Conservation (phyloP, 495 filamentous ascomycete genomes). For the Aspergillus hancockii region DNA sequence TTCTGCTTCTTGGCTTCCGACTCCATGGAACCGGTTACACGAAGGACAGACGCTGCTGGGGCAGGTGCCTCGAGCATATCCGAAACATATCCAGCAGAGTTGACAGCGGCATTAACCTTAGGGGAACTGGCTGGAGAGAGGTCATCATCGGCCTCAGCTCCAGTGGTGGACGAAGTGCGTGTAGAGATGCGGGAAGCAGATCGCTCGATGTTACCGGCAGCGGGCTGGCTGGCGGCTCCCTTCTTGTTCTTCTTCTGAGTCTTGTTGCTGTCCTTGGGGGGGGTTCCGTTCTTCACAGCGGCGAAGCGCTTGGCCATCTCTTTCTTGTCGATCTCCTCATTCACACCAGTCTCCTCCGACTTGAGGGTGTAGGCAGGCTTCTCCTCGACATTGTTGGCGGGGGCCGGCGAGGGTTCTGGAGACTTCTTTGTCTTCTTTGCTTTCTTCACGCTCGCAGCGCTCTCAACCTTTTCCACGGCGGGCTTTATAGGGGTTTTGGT, state of each 20-base stretch:
- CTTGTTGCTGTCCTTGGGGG: constrained; percentile 41
- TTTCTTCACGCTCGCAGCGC: constrained; percentile 38
- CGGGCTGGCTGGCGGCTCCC: constrained; percentile 26
- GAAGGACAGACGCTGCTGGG: constrained; percentile 71
- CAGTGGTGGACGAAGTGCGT: constrained; percentile 68
- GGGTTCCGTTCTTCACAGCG: constrained; percentile 63
- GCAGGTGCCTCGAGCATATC: constrained; percentile 83
- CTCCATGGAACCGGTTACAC: constrained; percentile 66
- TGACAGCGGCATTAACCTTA: constrained; percentile 46
- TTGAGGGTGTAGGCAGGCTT: constrained; percentile 43
- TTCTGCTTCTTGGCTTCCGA: constrained; percentile 65
- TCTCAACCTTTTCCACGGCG: constrained; percentile 39
- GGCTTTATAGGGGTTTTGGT: constrained; percentile 32
- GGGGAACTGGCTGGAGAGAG: constrained; percentile 67
- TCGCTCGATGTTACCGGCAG: constrained; percentile 37
- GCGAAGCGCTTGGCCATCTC: constrained; percentile 74
- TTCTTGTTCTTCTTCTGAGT: constrained; percentile 64
- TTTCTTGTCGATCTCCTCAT: constrained; percentile 63
- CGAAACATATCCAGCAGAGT: constrained; percentile 62
- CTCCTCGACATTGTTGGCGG: constrained; percentile 32
- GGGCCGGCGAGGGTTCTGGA: constrained; percentile 30
- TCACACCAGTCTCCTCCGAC: constrained; percentile 43
- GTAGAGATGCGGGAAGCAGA: constrained; percentile 50
- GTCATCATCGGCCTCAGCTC: constrained; percentile 81
- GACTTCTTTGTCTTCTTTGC: constrained; percentile 41